Evolutionary conservation across 1,139 yeast species (phyloP).

Genomic region (Geotrichum siamense): DNA sequence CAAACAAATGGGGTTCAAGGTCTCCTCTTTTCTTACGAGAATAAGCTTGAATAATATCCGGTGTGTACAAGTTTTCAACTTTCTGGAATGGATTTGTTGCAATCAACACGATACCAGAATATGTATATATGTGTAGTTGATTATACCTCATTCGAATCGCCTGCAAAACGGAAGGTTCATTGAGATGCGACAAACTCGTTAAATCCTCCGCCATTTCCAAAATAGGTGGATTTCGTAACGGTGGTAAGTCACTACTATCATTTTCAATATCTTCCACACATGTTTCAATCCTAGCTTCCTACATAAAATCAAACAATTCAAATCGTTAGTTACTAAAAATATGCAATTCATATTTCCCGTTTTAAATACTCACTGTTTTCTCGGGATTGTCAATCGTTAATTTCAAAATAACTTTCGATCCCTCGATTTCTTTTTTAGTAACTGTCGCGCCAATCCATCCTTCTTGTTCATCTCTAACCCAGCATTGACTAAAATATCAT

Average conservation of each 20-base stretch:
- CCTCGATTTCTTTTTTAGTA: constrained; percentile 43
- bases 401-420: constrained; percentile 47
- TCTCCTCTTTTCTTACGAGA: constrained; percentile 91
- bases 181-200: constrained; percentile 82
- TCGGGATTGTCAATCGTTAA: constrained; percentile 48
- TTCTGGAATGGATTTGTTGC: constrained; percentile 95
- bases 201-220: constrained; percentile 92
- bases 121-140: constrained; percentile 85
- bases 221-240: constrained; percentile 87
- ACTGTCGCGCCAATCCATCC: constrained; percentile 95
- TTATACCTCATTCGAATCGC: constrained; percentile 90
- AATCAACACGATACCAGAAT: constrained; percentile 92
- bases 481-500: constrained; percentile 66
- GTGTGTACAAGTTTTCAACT: constrained; percentile 83
- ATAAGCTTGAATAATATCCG: constrained; percentile 91
- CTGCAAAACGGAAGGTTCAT: constrained; percentile 90
- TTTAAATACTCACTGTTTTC: constrained; percentile 34
- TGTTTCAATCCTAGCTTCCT: constrained; percentile 27
- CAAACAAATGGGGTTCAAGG: constrained; percentile 92
- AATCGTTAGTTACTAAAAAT: not conserved
- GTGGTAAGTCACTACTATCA: constrained; percentile 43
- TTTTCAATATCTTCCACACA: constrained; percentile 45
- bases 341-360: no score
- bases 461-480: constrained; percentile 82
- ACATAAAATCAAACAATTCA: not conserved